Evolutionary conservation across 192 early-diverging fungal genomes (phyloP).

Genomic region (Spinellus fusiger): DNA sequence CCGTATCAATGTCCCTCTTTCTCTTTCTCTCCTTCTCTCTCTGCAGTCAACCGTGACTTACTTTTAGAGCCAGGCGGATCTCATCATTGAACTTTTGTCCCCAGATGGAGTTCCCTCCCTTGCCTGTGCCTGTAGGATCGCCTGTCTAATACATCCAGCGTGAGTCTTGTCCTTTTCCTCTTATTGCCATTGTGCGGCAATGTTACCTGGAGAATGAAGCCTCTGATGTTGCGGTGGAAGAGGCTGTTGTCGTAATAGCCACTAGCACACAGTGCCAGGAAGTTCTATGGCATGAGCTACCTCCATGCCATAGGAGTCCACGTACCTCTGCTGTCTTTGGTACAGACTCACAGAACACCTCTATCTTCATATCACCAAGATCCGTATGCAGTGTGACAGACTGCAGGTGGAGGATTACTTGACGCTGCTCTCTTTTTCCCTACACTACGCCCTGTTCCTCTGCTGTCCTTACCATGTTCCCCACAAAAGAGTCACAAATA

Average conservation of each 20-base stretch:
- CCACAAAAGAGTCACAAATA: no score
- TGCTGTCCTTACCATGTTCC: background rate
- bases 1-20: background rate
- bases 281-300: slow-evolving; percentile 58
- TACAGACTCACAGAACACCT: slow-evolving; percentile 86
- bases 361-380: slow-evolving; percentile 90
- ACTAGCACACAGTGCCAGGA: slow-evolving; percentile 90
- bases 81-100: slow-evolving; percentile 77
- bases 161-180: background rate
- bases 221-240: slow-evolving; percentile 82
- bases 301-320: no score
- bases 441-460: background rate
- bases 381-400: slow-evolving; percentile 91
- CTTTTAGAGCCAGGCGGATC: slow-evolving; percentile 69
- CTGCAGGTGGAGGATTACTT: slow-evolving; percentile 32
- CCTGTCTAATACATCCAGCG: slow-evolving; percentile 52
- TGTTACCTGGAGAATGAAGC: slow-evolving; percentile 78
- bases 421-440: background rate
- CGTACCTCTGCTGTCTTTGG: slow-evolving; percentile 73
- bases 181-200: no score
- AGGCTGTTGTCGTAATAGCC: slow-evolving; percentile 87
- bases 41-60: slow-evolving; percentile 12
- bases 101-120: slow-evolving; percentile 87
- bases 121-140: slow-evolving; percentile 81
- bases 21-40: background rate